Evolutionary conservation across 345 rosid genomes (phyloP).

Genomic region (Microcos paniculata): DNA sequence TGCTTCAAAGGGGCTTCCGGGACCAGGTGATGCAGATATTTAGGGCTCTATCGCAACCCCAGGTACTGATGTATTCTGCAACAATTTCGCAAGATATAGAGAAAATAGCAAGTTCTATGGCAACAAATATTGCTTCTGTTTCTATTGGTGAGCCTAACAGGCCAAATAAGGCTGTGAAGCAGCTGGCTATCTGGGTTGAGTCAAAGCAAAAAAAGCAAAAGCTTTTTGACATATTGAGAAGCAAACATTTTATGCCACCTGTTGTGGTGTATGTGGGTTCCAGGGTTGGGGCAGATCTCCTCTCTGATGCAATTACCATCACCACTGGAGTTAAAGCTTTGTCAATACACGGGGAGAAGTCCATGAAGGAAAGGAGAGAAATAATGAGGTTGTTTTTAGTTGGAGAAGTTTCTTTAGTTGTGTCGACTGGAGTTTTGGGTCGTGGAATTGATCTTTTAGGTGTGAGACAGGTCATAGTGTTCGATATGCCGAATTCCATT

Average conservation of each 20-base stretch:
- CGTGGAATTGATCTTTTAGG: slow-evolving; percentile 80
- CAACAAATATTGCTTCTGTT: slow-evolving; percentile 36
- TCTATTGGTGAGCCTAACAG: slow-evolving; percentile 64
- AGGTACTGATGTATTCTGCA: slow-evolving; percentile 82
- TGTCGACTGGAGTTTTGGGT: slow-evolving; percentile 80
- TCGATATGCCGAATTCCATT: slow-evolving; percentile 84
- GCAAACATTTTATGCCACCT: slow-evolving; percentile 80
- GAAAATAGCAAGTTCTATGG: slow-evolving; percentile 62
- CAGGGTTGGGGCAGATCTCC: slow-evolving; percentile 86
- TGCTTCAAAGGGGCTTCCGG: slow-evolving; percentile 87
- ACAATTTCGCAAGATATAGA: slow-evolving; percentile 69
- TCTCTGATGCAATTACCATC: slow-evolving; percentile 66
- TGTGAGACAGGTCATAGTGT: slow-evolving; percentile 83
- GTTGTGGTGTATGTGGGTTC: slow-evolving; percentile 81
- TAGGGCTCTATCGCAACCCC: slow-evolving; percentile 69
- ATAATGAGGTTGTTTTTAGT: slow-evolving; percentile 59
- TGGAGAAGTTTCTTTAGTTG: slow-evolving; percentile 78
- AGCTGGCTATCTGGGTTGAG: slow-evolving; percentile 88
- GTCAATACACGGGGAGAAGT: slow-evolving; percentile 88
- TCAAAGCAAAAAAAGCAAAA: slow-evolving; percentile 89
- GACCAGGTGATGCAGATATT: slow-evolving; percentile 93
- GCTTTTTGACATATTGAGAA: slow-evolving; percentile 77
- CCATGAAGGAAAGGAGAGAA: slow-evolving; percentile 91
- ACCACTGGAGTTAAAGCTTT: slow-evolving; percentile 73
- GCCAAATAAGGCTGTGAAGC: slow-evolving; percentile 75